These are phyloP conservation scores for Morella rubra DNA, from an alignment of 306 rosid genomes.

Conservation along the genomic window DNA sequence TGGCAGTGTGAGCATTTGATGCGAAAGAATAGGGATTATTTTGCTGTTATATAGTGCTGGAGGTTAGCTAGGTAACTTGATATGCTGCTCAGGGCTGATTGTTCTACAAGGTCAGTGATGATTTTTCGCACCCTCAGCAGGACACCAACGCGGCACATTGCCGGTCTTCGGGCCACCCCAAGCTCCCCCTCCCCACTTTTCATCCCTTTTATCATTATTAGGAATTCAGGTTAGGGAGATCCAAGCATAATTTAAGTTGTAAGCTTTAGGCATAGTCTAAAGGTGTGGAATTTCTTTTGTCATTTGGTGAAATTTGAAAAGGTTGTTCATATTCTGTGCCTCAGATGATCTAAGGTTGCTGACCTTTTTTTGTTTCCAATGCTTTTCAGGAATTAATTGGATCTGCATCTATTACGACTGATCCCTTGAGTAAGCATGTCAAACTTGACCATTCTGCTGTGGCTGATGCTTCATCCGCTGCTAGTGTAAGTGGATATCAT, in stretches of 20 bases:
- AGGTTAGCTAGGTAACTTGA: not conserved
- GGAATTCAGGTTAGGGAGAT: not conserved
- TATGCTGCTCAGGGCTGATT: not conserved
- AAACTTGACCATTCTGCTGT: conserved; percentile 41
- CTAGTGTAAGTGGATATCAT: conserved; percentile 46
- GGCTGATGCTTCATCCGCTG: conserved; percentile 26
- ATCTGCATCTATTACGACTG: conserved; percentile 32
- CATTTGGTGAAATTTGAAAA: not conserved
- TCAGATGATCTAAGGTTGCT: not conserved
- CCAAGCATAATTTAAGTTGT: not conserved
- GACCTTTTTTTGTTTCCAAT: not conserved
- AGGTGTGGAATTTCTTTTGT: not conserved
- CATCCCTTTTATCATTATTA: not conserved
- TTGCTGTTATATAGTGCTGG: not conserved
- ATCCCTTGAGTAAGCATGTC: conserved; percentile 48
- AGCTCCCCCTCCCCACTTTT: not conserved
- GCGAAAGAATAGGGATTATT: not conserved
- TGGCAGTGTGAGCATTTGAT: not conserved
- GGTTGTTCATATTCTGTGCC: not conserved
- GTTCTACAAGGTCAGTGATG: not conserved
- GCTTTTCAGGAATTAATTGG: conserved; percentile 35
- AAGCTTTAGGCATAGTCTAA: not conserved
- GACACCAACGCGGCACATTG: not conserved
- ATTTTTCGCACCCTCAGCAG: not conserved
- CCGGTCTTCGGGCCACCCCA: too few species aligned